Evolutionary conservation across 257 asterid species (phyloP), one percentile per base, ranked within the genome.

Genomic region (Petrea volubilis): DNA sequence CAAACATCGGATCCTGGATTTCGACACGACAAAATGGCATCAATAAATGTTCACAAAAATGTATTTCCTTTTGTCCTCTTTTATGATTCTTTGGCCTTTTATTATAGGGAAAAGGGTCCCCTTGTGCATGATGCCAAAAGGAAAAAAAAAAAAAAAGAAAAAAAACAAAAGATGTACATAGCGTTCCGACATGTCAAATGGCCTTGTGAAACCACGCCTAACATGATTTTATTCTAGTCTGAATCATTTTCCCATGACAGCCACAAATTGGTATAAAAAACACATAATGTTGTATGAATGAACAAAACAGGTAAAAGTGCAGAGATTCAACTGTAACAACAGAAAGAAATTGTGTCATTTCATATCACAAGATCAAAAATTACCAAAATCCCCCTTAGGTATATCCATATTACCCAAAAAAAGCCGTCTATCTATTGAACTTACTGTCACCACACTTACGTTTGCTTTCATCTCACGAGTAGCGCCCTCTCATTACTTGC

Each of bases 1-100:
- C 20, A 65, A 2, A 10, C 74, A 72, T 78, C 36, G 72, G 76
- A 78, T 78, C 44, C 78, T 68, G 18, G 57, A n/a, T 67, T 51
- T 15, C 18, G 21, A 51, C 29, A 71, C 13, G 74, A 60, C 63
- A 41, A 51, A 59, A 38, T 61, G 70, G 18, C 67, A 60, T 62
- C 60, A 60, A 53, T 20, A 40, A 53, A 10, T 18, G 23, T 40
- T 21, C 60, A 12, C 18, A 20, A 7, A 11, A 73, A 10, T 17
- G 31, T 7, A 53, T 34, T 67, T 50, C 72, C 72, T 18, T 43
- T 50, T 53, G 64, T 47, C 72, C n/a, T 18, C 8, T 56, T 27
- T 17, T 15, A 23, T 23, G 14, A 41, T 56, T 38, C 36, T 36
- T 53, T 15, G 20, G 8, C 53, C 6, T 68, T 38, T 10, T 31